Base-by-base conservation (phyloP, 305 asterid genomes). In the Fraxinus xanthoxyloides region DNA sequence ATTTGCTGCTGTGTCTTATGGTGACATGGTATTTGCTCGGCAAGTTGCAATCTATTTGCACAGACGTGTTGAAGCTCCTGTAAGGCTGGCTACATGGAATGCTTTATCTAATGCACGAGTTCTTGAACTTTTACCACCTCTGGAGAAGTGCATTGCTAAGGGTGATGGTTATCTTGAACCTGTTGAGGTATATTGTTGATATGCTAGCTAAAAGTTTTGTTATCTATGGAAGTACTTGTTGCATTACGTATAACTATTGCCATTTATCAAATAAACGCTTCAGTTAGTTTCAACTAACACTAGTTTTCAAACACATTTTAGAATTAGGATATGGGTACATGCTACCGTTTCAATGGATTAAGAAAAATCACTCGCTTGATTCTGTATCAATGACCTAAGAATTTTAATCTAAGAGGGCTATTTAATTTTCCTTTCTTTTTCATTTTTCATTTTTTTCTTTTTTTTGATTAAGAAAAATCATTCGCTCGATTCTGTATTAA, bases 1-100 rank as follows among this genome's bases (percentile, higher is more conserved):
- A 73, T 94, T 90, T 85, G 91, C 97, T 84, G 97, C 96, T 82
- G 98, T 89, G 78, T 97, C 99, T 61, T 97, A 97, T 80, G 98
- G 99, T 46, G 98, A 93, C 77, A 12, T 84, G 82, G 51, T 92
- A 85, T 97, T 93, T 89, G 97, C 96, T 13, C 90, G 97, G 46
- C 99, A 97, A 86, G 87, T 97, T 76, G 95, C 93, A 75, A 75
- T 93, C 15, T 94, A 96, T 89, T 87, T 97, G 81, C 92, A 90
- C 84, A 88, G 87, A 65, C 85, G 85, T n/a, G 95, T 92, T 61
- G 98, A 94, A 91, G 89, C 92, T 87, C 89, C 98, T 32, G 88
- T 91, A 54, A 88, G 97, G 89, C 93, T 93, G 74, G 90, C 94
- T 10, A 81, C 97, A 3, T 94, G 98, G 98, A 94, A 90, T 80